phyloP scores from a whole-genome alignment of 768 basidiomycete species.

The Psilocybe tampanensis region DNA sequence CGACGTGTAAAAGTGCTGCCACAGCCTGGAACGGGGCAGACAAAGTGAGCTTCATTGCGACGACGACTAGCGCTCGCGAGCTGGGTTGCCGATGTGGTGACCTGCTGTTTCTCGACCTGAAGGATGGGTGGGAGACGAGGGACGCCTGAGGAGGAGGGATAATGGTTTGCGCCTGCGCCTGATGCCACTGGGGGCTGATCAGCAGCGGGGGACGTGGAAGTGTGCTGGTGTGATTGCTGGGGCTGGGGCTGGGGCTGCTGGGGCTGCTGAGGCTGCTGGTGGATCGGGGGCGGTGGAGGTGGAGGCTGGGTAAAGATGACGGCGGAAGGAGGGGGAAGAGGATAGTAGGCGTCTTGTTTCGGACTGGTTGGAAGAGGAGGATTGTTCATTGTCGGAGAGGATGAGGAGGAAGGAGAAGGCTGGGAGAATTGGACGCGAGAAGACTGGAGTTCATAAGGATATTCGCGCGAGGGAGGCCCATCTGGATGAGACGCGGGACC shows the following conservation, averaged over 20 bases:
- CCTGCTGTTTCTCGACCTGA: slow-evolving; percentile 92
- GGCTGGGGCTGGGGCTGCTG: not conserved
- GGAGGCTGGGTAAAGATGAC: slow-evolving; percentile 44
- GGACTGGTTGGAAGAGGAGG: slow-evolving; percentile 28
- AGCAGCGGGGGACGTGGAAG: slow-evolving; percentile 32
- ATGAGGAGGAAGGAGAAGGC: slow-evolving; percentile 29
- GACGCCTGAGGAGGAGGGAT: slow-evolving; percentile 52
- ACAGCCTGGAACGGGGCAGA: slow-evolving; percentile 93
- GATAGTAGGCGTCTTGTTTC: slow-evolving; percentile 49
- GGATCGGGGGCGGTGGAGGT: slow-evolving; percentile 53
- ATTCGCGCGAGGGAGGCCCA: slow-evolving; percentile 41
- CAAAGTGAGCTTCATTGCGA: slow-evolving; percentile 89
- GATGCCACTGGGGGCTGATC: slow-evolving; percentile 30
- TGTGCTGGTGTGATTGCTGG: slow-evolving; percentile 1
- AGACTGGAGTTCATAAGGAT: slow-evolving; percentile 42
- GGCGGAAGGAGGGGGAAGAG: slow-evolving; percentile 25
- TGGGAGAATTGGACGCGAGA: slow-evolving; percentile 39
- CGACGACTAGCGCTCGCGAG: slow-evolving; percentile 87
- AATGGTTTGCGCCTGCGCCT: slow-evolving; percentile 57
- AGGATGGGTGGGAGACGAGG: slow-evolving; percentile 78
- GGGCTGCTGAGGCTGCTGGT: slow-evolving; percentile 39
- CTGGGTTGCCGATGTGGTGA: slow-evolving; percentile 93
- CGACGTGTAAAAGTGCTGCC: slow-evolving; percentile 96
- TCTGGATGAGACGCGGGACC: slow-evolving; percentile 46
- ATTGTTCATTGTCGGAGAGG: slow-evolving; percentile 25